Base-by-base conservation (phyloP, 2,329 filamentous ascomycete species). In the Thielaviopsis euricoi region DNA sequence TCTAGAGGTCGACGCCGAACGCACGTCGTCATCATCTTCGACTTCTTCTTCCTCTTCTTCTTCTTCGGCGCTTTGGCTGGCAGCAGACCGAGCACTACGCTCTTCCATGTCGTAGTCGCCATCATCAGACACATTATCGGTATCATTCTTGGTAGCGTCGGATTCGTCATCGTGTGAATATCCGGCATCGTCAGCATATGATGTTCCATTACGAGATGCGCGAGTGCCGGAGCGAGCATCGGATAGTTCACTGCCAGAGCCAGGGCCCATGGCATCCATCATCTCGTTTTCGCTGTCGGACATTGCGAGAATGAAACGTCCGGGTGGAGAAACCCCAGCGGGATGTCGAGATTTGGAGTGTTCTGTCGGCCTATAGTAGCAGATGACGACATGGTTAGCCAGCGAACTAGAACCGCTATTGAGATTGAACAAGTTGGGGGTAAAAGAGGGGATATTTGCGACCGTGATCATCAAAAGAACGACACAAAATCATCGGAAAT, bases 81-180 rank as follows among this genome's bases (percentile, higher is more conserved):
- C 54, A 17, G 63, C 64, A n/a, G 70, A 71, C 56, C 64, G 63
- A 19, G 73, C 71, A 62, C 78, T 82, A 25, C 51, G 59, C 61
- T 81, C 79, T 62, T 81, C 83, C 70, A 85, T 82, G 67, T 88
- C 86, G 66, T 86, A 95, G 69, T 95, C 89, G 63, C 71, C 83
- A 69, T 86, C 82, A 60, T 84, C 81, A 5, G 79, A 82, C 61
- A 72, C 78, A 66, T 82, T 76, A 61, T 79, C 76, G 1, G 76
- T 73, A 48, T 72, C 73, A 59, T 60, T 60, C 37, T 76, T 72
- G 48, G 70, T 71, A 58, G 75, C 73, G n/a, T 75, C 72, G 59
- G 70, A 69, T 33, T 33, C 29, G 53, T 69, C 69, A 58, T 67
- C 64, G 52, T 71, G 71, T 56, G 71, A 67, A 56, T 70, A 68